These are phyloP conservation scores for Termitomyces sp. DNA, from an alignment of 768 basidiomycete genomes.

Conservation along the genomic window DNA sequence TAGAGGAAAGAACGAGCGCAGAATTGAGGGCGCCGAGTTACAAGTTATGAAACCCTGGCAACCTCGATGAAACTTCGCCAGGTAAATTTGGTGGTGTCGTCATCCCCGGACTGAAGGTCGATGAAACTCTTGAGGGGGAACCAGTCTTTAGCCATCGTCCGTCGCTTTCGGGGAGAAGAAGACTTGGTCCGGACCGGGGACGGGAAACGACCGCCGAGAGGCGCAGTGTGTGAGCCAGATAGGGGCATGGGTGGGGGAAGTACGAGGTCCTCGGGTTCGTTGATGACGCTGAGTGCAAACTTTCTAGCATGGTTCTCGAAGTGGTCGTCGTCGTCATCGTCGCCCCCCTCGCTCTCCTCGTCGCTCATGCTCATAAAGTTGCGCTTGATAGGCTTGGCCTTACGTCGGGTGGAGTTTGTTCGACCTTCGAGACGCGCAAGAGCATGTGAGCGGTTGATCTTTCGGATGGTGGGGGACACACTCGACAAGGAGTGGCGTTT, in stretches of 20 bases:
- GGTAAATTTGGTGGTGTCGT: slow-evolving; percentile 46
- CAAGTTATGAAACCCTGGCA: slow-evolving; percentile 31
- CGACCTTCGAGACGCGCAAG: slow-evolving; percentile 67
- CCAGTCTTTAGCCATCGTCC: slow-evolving; percentile 40
- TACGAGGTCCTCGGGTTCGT: slow-evolving; percentile 40
- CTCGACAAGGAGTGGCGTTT: slow-evolving; percentile 30
- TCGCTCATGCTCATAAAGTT: slow-evolving; percentile 74
- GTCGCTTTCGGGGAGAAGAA: slow-evolving; percentile 15
- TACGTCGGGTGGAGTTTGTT: slow-evolving; percentile 21
- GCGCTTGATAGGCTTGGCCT: slow-evolving; percentile 20
- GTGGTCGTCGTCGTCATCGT: slow-evolving; percentile 33
- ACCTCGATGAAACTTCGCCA: slow-evolving; percentile 71
- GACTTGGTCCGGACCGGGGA: slow-evolving; percentile 4
- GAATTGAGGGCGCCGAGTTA: slow-evolving; percentile 15
- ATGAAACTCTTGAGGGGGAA: slow-evolving; percentile 65
- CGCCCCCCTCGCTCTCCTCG: slow-evolving; percentile 52
- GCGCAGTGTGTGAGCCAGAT: slow-evolving; percentile 16
- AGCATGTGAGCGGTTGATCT: slow-evolving; percentile 54
- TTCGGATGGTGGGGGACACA: slow-evolving; percentile 45
- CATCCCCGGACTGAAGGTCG: slow-evolving; percentile 42
- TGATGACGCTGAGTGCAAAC: slow-evolving; percentile 19
- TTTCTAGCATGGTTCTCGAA: background rate
- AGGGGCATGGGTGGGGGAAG: slow-evolving; percentile 25
- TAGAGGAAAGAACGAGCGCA: no score
- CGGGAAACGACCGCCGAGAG: slow-evolving; percentile 13